Conservation (phyloP, 2,329 filamentous ascomycete genomes). For the Fusarium sp. region DNA sequence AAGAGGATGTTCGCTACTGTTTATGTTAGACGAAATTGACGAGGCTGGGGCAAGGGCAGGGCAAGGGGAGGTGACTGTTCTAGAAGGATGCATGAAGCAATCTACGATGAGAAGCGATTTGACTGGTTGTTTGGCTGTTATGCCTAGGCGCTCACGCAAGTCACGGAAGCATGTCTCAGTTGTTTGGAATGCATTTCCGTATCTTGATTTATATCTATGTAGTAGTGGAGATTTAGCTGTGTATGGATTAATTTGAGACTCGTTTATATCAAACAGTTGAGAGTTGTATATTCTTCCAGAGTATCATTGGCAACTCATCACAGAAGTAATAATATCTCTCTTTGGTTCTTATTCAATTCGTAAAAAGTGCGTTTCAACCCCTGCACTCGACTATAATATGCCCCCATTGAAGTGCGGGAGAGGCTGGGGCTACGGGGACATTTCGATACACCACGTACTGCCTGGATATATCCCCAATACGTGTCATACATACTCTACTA, state of each 20-base stretch:
- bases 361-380: slow-evolving; percentile 31
- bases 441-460: not conserved
- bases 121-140: slow-evolving; percentile 5
- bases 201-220: not conserved
- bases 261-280: slow-evolving; percentile 13
- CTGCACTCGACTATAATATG: slow-evolving; percentile 5
- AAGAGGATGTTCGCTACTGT: not conserved
- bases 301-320: slow-evolving; percentile 4
- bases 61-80: slow-evolving; percentile 18
- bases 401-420: slow-evolving; percentile 23
- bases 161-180: slow-evolving; percentile 29
- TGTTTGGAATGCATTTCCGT: not conserved
- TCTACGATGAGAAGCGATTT: slow-evolving; percentile 14
- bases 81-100: slow-evolving; percentile 30
- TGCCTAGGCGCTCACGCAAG: slow-evolving; percentile 6
- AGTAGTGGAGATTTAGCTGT: slow-evolving; percentile 9
- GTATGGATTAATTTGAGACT: slow-evolving; percentile 10
- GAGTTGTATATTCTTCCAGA: not conserved
- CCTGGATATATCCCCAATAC: not conserved
- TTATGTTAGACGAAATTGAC: slow-evolving; percentile 7
- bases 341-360: slow-evolving; percentile 20
- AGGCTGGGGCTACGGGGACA: slow-evolving; percentile 24
- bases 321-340: not conserved
- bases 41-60: slow-evolving; percentile 3
- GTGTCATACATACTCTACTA: not conserved